Conservation (phyloP, 202 grass and related monocot species). For the Schoenoplectus tabernaemontani region DNA sequence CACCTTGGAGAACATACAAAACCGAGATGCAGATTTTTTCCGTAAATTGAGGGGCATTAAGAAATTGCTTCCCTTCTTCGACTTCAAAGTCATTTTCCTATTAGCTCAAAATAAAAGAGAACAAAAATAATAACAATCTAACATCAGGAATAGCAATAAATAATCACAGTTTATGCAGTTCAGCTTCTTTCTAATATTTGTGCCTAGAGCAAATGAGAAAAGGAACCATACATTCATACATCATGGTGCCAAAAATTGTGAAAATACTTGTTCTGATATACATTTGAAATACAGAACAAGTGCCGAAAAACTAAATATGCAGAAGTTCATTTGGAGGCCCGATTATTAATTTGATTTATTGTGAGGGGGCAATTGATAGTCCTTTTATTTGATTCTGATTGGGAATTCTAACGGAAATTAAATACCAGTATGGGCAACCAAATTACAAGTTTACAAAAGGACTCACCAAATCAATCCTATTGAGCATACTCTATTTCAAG, state of each 20-base stretch:
- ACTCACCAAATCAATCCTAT: conserved; percentile 2
- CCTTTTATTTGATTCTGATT: neutral
- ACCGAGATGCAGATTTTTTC: conserved; percentile 60
- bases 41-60: conserved; percentile 57
- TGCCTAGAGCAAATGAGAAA: neutral
- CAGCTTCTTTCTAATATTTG: neutral
- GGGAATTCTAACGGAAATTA: neutral
- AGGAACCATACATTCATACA: neutral
- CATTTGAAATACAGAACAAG: neutral
- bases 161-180: neutral
- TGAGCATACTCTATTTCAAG: neutral
- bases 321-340: neutral
- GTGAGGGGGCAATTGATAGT: neutral
- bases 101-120: conserved; percentile 23
- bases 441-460: neutral
- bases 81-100: conserved; percentile 77
- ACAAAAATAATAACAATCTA: neutral
- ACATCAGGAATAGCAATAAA: neutral
- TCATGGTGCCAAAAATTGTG: neutral
- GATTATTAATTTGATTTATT: neutral
- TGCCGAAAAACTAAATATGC: neutral
- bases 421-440: neutral
- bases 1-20: conserved; percentile 94
- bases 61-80: conserved; percentile 59
- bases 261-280: conserved; percentile 1